Evolutionary conservation across 1,284 basidiomycete species (phyloP), one percentile per base, ranked within the genome.

Genomic region (Trichosporon coremiiforme): DNA sequence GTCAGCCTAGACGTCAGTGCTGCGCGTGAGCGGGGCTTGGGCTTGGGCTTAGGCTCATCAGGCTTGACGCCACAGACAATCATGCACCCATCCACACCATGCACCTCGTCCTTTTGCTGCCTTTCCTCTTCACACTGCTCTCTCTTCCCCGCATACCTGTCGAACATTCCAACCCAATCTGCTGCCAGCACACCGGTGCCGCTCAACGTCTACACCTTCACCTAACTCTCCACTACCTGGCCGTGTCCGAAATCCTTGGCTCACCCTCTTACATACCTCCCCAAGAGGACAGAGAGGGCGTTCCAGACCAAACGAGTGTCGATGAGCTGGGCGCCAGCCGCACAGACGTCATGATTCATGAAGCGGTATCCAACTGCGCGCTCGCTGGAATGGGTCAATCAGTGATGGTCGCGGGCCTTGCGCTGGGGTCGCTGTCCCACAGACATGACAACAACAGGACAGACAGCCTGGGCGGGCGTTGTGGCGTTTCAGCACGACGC

Each of bases 31-130:
- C 6, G 10, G 25, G 25, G 25, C 25, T 25, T 25, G 25, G 50
- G 50, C 50, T 22, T 20, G 50, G 22, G 4, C 50, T 53, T 20
- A 17, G 50, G 20, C 50, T 53, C 20, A 17, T 17, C 12, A 13
- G 50, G 22, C 66, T 62, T 45, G 22, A 67, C 66, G 35, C 66
- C 66, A 62, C 38, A 60, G 66, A 57, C 66, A 22, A 38, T 67
- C 36, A 55, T 66, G 53, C 55, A 25, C 6, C 57, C 47, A 35
- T 22, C 25, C 47, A 68, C 57, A 22, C 20, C 31, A n/a, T 29
- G 13, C n/a, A 36, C 31, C 47, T 53, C n/a, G 50, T 7, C 20
- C 4, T 25, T 22, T 10, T 53, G 25, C 50, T 22, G 50, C 10
- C 20, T 53, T 53, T 17, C 45, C 9, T 53, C 50, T 20, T 25